Evolutionary conservation across 2,329 filamentous ascomycete genomes (phyloP), one percentile per base, ranked within the genome.

Genomic region (Venturia oleaginea): DNA sequence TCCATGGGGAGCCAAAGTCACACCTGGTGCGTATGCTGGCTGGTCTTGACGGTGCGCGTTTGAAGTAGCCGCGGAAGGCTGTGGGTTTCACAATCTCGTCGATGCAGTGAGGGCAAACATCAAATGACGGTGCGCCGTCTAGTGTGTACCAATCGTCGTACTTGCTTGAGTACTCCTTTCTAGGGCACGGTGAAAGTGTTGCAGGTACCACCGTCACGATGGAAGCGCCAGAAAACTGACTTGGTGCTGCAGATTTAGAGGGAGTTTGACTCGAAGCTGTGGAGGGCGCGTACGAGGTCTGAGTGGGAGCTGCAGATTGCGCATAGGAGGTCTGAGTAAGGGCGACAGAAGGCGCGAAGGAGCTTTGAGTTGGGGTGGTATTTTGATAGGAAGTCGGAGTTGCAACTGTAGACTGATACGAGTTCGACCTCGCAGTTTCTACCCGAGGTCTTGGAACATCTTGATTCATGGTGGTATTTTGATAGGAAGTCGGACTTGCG

Each of bases 61-160:
- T 78, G 70, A 96, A 91, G 40, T 85, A 79, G 19, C 83, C 80
- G 2, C 85, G 81, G 72, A 90, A 95, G 24, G 84, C 80, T 0
- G 90, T 89, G 30, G 83, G 79, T 17, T 81, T 81, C 68, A 93
- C 91, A 10, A 91, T 83, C 6, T 82, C 81, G 2, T 83, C 80
- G 73, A 90, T 91, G 76, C 93, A 97, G 15, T 84, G 84, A 0
- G 91, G 90, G 70, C 93, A 97, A 57, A 97, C 88, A 67, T 90
- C 85, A 69, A 97, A 89, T 66, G 84, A 84, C 15, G 86, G 83
- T 66, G 86, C 84, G 17, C 85, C 84, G 4, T 85, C 84, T 4
- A 97, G 79, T 0, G 88, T 92, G 67, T 92, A 86, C 90, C 92
- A 97, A 70, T 94, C 91, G 67, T 87, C 80, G 66, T 86, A 82